Percentiles rank a stretch among this genome's conserved stretches.
These are phyloP conservation scores for Globisporangium abappressorium DNA, from an alignment of 352 stramenopile genomes.

Conservation along the genomic window DNA sequence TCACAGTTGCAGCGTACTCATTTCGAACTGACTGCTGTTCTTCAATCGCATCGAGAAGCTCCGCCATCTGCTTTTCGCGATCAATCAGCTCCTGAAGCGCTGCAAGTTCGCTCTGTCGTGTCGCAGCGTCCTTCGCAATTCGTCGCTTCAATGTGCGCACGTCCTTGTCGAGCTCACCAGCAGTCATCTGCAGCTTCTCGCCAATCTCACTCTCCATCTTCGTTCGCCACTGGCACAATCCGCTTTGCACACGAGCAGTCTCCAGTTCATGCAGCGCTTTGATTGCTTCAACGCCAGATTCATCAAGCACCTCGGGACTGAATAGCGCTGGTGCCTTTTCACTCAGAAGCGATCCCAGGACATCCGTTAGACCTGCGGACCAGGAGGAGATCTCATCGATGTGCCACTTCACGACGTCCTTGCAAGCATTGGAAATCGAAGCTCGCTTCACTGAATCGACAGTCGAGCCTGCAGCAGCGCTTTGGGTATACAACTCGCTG, in stretches of 20 bases:
- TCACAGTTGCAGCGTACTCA: conserved; percentile 57
- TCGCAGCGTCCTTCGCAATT: conserved; percentile 32
- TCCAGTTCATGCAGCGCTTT: conserved; percentile 46
- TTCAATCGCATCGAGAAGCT: conserved; percentile 74
- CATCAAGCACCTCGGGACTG: conserved; percentile 30
- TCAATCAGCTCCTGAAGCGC: conserved; percentile 69
- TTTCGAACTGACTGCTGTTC: conserved; percentile 66
- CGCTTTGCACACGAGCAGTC: conserved; percentile 46
- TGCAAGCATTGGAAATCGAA: conserved; percentile 36
- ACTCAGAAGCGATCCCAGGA: conserved; percentile 43
- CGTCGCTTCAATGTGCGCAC: conserved; percentile 37
- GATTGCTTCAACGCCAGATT: conserved; percentile 34
- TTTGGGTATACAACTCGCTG: conserved; percentile 8
- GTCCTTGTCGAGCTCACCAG: conserved; percentile 41
- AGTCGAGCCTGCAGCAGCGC: conserved; percentile 1
- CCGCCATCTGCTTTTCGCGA: conserved; percentile 63
- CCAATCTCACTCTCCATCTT: conserved; percentile 55
- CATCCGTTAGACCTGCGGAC: conserved; percentile 38
- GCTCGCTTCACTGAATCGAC: conserved; percentile 32
- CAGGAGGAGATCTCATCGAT: conserved; percentile 48
- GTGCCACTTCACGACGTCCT: conserved; percentile 42
- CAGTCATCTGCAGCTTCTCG: conserved; percentile 32
- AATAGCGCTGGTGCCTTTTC: conserved; percentile 47
- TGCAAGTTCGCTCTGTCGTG: conserved; percentile 48
- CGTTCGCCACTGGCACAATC: conserved; percentile 55